These are phyloP conservation scores for Mucor irregularis DNA, from an alignment of 371 early-diverging fungal genomes.

Conservation along the genomic window DNA sequence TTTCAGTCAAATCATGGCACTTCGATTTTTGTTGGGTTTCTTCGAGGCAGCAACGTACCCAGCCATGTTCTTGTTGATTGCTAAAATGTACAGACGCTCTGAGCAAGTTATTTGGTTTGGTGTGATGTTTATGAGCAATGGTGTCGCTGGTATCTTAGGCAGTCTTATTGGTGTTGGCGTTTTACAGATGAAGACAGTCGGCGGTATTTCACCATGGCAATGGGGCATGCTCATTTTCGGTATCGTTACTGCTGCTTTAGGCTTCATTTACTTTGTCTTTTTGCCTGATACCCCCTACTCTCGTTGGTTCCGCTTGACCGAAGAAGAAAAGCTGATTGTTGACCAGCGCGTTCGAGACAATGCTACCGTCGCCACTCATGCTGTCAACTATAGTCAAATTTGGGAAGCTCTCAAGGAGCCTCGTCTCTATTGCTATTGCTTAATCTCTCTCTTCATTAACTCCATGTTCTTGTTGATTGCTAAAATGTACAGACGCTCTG, in stretches of 20 bases:
- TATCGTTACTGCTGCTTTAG: background rate
- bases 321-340: slow-evolving; percentile 19
- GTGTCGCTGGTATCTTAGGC: slow-evolving; percentile 21
- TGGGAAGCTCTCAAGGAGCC: slow-evolving; percentile 20
- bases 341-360: slow-evolving; percentile 29
- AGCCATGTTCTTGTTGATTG: slow-evolving; percentile 34
- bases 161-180: slow-evolving; percentile 33
- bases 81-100: slow-evolving; percentile 34
- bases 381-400: slow-evolving; percentile 14
- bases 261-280: slow-evolving; percentile 16
- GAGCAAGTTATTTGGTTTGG: slow-evolving; percentile 34
- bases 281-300: slow-evolving; percentile 21
- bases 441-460: slow-evolving; percentile 18
- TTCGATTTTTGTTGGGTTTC: slow-evolving; percentile 39
- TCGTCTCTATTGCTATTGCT: slow-evolving; percentile 20
- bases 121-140: slow-evolving; percentile 38
- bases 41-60: slow-evolving; percentile 39
- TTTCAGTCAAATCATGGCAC: slow-evolving; percentile 31
- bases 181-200: slow-evolving; percentile 18
- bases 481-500: slow-evolving; percentile 33
- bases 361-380: slow-evolving; percentile 5
- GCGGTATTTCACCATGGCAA: slow-evolving; percentile 21
- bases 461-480: slow-evolving; percentile 33
- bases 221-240: slow-evolving; percentile 26
- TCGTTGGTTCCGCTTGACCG: slow-evolving; percentile 12